These are phyloP conservation scores for Rhododendron griersonianum DNA, from an alignment of 148 eudicot species.

Conservation along the genomic window DNA sequence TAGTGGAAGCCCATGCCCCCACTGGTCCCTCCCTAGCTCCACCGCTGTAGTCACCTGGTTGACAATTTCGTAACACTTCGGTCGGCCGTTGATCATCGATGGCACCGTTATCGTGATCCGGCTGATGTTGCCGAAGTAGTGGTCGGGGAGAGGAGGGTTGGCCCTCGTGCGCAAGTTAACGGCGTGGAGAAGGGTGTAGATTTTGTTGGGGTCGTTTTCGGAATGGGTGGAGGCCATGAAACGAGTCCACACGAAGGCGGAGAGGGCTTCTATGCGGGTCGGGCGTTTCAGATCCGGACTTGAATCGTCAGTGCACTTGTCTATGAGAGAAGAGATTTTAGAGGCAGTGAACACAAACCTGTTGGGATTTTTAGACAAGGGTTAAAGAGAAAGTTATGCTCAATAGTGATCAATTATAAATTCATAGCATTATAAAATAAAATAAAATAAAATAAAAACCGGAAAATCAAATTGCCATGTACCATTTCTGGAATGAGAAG, in stretches of 20 bases:
- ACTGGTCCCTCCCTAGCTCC: too few species aligned
- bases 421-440: too few species aligned
- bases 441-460: too few species aligned
- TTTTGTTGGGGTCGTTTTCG: background rate
- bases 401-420: too few species aligned
- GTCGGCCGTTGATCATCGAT: background rate
- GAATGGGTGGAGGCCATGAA: conserved; percentile 1
- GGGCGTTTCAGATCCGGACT: background rate
- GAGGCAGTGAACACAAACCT: conserved; percentile 7
- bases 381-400: too few species aligned
- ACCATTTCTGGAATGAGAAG: too few species aligned
- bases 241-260: conserved; percentile 25
- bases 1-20: too few species aligned
- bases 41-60: background rate
- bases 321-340: conserved; percentile 6
- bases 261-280: conserved; percentile 13
- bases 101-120: conserved; percentile 3
- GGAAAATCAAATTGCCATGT: too few species aligned
- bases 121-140: conserved; percentile 25
- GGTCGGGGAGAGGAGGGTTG: background rate
- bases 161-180: conserved; percentile 17
- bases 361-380: background rate
- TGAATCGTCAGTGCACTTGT: background rate
- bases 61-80: background rate
- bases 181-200: conserved; percentile 2